Percentiles rank a stretch among this genome's conserved stretches.
These are phyloP conservation scores for Pseudozyma sp. DNA, from an alignment of 1,284 basidiomycete species.

Conservation along the genomic window DNA sequence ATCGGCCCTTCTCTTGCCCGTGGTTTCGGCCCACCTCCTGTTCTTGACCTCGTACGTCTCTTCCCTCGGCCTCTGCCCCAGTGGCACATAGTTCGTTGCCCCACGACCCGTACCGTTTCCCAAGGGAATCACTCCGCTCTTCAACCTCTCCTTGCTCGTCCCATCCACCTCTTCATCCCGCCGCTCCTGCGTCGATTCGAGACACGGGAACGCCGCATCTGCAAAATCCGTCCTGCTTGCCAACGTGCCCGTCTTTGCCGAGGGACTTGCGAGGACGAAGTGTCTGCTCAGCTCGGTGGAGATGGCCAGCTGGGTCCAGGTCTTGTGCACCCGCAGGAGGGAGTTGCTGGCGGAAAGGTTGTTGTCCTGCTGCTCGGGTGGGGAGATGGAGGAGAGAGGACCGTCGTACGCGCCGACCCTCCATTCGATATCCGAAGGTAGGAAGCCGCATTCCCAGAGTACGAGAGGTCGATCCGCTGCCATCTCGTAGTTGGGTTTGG, in stretches of 20 bases:
- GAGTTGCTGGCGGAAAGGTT: slow-evolving; percentile 10
- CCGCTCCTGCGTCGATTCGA: not conserved
- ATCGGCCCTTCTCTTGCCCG: slow-evolving; percentile 19
- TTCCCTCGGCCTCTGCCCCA: slow-evolving; percentile 26
- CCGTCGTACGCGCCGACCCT: slow-evolving; percentile 74
- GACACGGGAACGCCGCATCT: slow-evolving; percentile 20
- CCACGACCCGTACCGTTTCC: slow-evolving; percentile 37
- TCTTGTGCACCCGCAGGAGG: slow-evolving; percentile 38
- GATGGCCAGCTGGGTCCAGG: slow-evolving; percentile 56
- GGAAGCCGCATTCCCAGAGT: slow-evolving; percentile 90
- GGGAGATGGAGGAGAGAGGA: slow-evolving; percentile 17
- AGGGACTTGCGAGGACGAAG: slow-evolving; percentile 52
- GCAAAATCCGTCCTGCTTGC: slow-evolving; percentile 14
- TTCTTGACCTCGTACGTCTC: slow-evolving; percentile 40
- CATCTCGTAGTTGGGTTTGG: slow-evolving; percentile 91
- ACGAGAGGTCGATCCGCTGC: slow-evolving; percentile 89
- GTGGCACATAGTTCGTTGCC: slow-evolving; percentile 21
- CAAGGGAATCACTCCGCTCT: slow-evolving; percentile 22
- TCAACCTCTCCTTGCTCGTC: not conserved
- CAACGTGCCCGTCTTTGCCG: slow-evolving; percentile 11
- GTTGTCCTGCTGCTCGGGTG: slow-evolving; percentile 1
- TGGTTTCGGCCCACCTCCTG: slow-evolving; percentile 34
- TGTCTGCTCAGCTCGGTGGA: slow-evolving; percentile 56
- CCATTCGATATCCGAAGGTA: slow-evolving; percentile 79
- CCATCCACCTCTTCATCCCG: not conserved